Evolutionary conservation across 2,329 filamentous ascomycete genomes (phyloP).

Genomic region (Fusarium sp.): DNA sequence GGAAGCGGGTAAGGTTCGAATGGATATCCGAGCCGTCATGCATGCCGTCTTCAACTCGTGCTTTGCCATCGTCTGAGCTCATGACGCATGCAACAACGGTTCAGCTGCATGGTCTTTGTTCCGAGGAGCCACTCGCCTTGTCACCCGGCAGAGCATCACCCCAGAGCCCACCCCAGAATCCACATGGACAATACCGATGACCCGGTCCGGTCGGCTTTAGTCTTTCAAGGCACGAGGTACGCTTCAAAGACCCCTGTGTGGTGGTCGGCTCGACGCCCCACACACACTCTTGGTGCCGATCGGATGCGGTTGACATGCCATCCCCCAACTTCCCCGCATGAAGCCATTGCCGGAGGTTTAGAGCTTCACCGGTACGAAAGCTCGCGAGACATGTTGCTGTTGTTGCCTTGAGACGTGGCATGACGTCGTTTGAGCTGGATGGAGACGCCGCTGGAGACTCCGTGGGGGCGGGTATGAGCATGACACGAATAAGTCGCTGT

Average conservation of each 20-base stretch:
- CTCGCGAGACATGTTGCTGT: conserved; percentile 1
- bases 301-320: conserved; percentile 32
- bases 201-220: conserved; percentile 9
- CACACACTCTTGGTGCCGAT: conserved; percentile 43
- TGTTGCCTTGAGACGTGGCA: conserved; percentile 27
- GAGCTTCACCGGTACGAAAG: conserved; percentile 7
- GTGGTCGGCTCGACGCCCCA: conserved; percentile 43
- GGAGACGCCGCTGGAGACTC: conserved; percentile 20
- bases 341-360: conserved; percentile 18
- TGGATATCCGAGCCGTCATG: conserved; percentile 60
- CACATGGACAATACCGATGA: neutral
- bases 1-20: conserved; percentile 52
- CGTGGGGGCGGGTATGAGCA: conserved; percentile 13
- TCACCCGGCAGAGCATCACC: neutral
- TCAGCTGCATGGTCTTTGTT: neutral
- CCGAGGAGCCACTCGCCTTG: neutral
- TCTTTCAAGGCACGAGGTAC: neutral
- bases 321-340: conserved; percentile 44
- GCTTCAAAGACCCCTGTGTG: conserved; percentile 11
- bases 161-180: neutral
- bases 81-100: neutral
- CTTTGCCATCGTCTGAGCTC: conserved; percentile 61
- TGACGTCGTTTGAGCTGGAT: conserved; percentile 20
- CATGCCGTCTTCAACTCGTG: conserved; percentile 62
- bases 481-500: conserved; percentile 19